Evolutionary conservation across 768 basidiomycete genomes (phyloP), one percentile per base, ranked within the genome.

Genomic region (Xerocomellus amylosporus): DNA sequence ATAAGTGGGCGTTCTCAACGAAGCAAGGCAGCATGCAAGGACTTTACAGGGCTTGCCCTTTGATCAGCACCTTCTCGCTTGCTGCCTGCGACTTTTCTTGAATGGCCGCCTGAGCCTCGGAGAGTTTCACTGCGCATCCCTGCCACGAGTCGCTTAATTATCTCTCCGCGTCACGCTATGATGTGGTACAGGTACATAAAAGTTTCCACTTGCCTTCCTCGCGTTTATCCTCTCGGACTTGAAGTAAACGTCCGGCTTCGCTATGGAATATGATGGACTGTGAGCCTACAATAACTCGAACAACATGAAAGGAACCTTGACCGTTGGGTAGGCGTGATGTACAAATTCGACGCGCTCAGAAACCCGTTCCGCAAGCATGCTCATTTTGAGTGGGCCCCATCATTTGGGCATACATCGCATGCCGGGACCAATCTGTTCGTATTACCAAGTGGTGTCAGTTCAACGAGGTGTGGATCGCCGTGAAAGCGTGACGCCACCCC

Each of bases 361-460:
- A 28, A 60, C 59, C 3, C 53, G 53, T 33, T 59, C 45, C 1
- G 52, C 44, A 5, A 59, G 58, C 56, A 54, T 59, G 45, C 56
- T 59, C 33, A 55, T 53, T 55, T 59, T 60, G 45, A 54, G 59
- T 17, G 48, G 49, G 24, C 10, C 49, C 46, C 52, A 59, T 58
- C 56, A 58, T 58, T 34, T 60, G 59, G 19, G 39, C 19, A 13
- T 55, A 59, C 59, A 60, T 59, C 19, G 43, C 59, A 40, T 59
- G 53, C 4, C 49, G 49, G 5, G 46, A 8, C 53, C 42, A 59
- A 28, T 60, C 59, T 49, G 31, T 24, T 8, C 37, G 17, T n/a
- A n/a, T 17, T n/a, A 10, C 37, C 40, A n/a, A 19, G 17, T 24
- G 10, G n/a, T 8, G 12, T 44, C 15, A n/a, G 38, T n/a, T 41